A percentile compares a stretch with the other conserved stretches of the same genome.
phyloP scores from a whole-genome alignment of 345 rosid genomes.

The Citrus cavaleriei region DNA sequence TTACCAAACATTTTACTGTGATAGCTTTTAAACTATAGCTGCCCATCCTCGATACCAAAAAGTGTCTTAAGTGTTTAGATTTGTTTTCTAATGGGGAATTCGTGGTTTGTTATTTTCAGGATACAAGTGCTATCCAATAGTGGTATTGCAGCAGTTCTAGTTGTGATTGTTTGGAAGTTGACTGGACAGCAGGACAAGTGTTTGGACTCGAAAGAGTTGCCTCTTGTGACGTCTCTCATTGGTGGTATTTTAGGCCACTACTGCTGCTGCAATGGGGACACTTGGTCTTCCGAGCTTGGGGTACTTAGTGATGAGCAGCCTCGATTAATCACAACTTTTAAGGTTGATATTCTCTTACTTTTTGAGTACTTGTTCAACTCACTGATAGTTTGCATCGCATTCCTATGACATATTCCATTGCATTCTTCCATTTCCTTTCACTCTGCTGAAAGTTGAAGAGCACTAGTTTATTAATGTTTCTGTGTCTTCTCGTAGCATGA shows the following conservation, averaged over 20 bases:
- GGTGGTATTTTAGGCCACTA: slow-evolving; percentile 96
- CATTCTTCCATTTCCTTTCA: neutral
- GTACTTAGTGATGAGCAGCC: slow-evolving; percentile 89
- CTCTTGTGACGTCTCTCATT: slow-evolving; percentile 49
- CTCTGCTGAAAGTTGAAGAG: neutral
- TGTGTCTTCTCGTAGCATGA: neutral
- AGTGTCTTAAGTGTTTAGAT: no score
- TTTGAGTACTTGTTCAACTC: neutral
- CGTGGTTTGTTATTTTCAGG: slow-evolving; percentile 45
- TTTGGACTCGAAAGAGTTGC: slow-evolving; percentile 61
- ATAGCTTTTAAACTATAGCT: neutral
- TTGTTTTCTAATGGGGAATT: slow-evolving; percentile 17
- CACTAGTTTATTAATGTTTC: neutral
- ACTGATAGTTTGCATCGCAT: neutral
- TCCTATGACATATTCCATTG: neutral
- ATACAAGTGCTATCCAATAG: slow-evolving; percentile 82
- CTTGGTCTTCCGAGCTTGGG: slow-evolving; percentile 99
- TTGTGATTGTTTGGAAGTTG: slow-evolving; percentile 41
- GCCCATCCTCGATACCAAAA: no score
- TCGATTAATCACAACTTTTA: slow-evolving; percentile 80
- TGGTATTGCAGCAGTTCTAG: slow-evolving; percentile 63
- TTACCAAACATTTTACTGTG: no score
- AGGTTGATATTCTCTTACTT: slow-evolving; percentile 43
- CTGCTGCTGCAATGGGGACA: slow-evolving; percentile 86
- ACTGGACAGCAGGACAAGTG: slow-evolving; percentile 72